Base-by-base conservation (phyloP, 2,329 filamentous ascomycete genomes). In the Periconia sp. region DNA sequence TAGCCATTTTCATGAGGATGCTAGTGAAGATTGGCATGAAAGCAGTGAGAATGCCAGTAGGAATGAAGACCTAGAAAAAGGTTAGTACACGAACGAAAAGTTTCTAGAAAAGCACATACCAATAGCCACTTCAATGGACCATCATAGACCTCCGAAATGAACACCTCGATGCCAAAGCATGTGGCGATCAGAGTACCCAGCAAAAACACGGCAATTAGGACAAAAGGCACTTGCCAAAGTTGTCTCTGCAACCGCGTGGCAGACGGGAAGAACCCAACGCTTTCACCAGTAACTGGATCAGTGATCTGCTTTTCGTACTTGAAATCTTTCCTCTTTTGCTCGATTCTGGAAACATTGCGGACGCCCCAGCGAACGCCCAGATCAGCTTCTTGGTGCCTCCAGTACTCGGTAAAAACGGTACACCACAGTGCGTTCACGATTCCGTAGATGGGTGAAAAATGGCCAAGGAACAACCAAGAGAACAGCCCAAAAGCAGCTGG, bases 151-250 rank as follows among this genome's bases (percentile, higher is more conserved):
- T 99, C 92, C 0, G 90, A 92, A 61, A 99, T 91, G 76, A 97
- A 97, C 31, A 97, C 91, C 71, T 99, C 94, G 56, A 97, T 90
- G 8, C 87, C 90, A 72, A 97, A 97, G 68, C 91, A 94, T 14
- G 85, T 85, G 13, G 90, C 86, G 59, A 97, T 96, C 62, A 97
- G 79, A 17, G 86, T 85, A 1, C 93, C 93, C 7, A 97, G 82
- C 1, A 89, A 83, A 20, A 86, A 53, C 8, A 87, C 78, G 31
- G 91, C 92, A 11, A 85, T 80, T 6, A 95, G 71, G 0, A 91
- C 90, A 74, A 99, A 97, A 0, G 92, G 92, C 1, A 96, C 78
- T 68, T 95, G 89, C 15, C 96, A 79, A 43, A 93, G 71, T 73
- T 97, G 92, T 23, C 89, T 85, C 62, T 85, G 76, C 3, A 96